Evolutionary conservation across 495 filamentous ascomycete genomes (phyloP).

Genomic region (Tetracladium setigerum): DNA sequence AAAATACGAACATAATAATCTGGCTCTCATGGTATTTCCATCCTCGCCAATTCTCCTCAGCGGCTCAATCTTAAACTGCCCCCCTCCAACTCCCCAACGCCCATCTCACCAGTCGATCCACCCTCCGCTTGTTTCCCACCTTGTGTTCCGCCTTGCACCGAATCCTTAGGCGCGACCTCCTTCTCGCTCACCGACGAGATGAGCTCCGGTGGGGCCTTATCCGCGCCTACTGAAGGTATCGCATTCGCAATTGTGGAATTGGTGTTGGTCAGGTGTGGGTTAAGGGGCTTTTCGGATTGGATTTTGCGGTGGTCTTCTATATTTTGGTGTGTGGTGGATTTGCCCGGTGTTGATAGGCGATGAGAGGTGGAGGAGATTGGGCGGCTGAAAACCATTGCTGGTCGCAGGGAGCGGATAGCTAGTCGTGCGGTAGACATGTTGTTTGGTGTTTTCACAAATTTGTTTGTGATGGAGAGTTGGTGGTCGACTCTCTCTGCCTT

Average conservation of each 20-base stretch:
- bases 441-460: not conserved
- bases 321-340: constrained; percentile 27
- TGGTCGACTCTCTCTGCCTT: not conserved
- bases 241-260: constrained; percentile 56
- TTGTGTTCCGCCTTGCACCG: constrained; percentile 36
- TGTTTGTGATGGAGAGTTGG: not conserved
- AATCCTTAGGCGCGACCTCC: constrained; percentile 46
- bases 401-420: constrained; percentile 26
- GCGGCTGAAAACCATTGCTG: constrained; percentile 20
- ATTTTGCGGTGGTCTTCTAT: constrained; percentile 41
- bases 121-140: constrained; percentile 5
- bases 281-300: constrained; percentile 48
- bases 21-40: constrained; percentile 72
- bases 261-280: constrained; percentile 56
- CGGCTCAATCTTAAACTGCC: constrained; percentile 87
- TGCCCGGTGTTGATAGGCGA: constrained; percentile 14
- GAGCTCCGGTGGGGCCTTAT: constrained; percentile 53
- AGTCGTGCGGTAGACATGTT: constrained; percentile 35
- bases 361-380: constrained; percentile 12
- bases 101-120: constrained; percentile 48
- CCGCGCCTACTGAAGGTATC: constrained; percentile 49
- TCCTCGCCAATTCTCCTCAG: constrained; percentile 75
- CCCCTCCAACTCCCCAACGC: constrained; percentile 85
- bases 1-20: constrained; percentile 74
- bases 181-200: constrained; percentile 47